phyloP scores from a whole-genome alignment of 2,329 filamentous ascomycete genomes.

The Coniochaeta sp. region DNA sequence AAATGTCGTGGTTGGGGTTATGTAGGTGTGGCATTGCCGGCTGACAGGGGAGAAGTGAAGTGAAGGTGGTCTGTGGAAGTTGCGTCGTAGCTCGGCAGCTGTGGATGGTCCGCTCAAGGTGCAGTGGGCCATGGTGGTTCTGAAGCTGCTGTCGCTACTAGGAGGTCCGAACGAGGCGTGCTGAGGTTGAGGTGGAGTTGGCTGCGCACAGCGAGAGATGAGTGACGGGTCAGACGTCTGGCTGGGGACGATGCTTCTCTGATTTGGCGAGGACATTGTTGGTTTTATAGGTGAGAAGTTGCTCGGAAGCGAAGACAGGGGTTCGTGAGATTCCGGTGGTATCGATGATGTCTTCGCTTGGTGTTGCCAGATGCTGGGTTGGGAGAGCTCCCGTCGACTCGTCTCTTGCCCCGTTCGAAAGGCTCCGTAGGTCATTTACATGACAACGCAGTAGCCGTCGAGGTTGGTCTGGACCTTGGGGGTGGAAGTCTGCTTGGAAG shows the following conservation, averaged over 20 bases:
- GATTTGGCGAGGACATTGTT: not conserved
- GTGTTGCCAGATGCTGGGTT: not conserved
- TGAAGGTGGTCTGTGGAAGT: not conserved
- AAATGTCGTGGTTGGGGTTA: not conserved
- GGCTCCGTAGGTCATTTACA: slow-evolving; percentile 19
- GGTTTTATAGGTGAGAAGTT: not conserved
- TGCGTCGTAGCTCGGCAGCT: not conserved
- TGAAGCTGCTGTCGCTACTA: not conserved
- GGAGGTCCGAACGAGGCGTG: slow-evolving; percentile 2
- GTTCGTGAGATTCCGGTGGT: not conserved
- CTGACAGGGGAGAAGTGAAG: slow-evolving; percentile 1
- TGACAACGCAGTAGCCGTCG: slow-evolving; percentile 23
- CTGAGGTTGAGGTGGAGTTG: not conserved
- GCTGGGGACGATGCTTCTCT: not conserved
- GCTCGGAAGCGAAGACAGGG: not conserved
- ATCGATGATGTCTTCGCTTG: not conserved
- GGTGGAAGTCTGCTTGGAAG: slow-evolving; percentile 20
- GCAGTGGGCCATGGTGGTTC: not conserved
- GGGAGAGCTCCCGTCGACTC: not conserved
- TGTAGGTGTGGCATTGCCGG: not conserved
- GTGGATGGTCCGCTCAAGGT: slow-evolving; percentile 3
- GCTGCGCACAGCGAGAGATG: not conserved
- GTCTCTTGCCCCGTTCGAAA: slow-evolving; percentile 2
- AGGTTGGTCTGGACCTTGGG: slow-evolving; percentile 10
- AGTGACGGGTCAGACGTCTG: not conserved